Base-by-base conservation (phyloP, 2,329 filamentous ascomycete species). In the Cercospora brassicicola region DNA sequence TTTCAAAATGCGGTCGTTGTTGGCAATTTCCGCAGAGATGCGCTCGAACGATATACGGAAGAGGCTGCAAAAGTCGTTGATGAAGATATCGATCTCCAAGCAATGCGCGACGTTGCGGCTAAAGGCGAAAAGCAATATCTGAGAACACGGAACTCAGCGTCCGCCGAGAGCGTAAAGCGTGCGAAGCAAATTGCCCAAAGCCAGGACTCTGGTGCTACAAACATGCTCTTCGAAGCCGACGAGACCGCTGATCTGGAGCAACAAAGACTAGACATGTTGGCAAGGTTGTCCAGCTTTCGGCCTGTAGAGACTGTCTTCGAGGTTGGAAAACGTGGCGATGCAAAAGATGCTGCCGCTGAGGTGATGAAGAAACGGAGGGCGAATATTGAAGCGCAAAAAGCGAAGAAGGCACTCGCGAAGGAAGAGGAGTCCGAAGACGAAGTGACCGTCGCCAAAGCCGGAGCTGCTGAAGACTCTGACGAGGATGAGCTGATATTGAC, bases 221-320 rank as follows among this genome's bases (percentile, higher is more conserved):
- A 97, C 77, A 86, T 90, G 5, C 83, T 99, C 0, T 98, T 98
- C 77, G 78, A 81, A 51, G 78, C 81, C 7, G 76, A 90, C 39
- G 87, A 90, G 62, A 86, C 86, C 0, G 85, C 88, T 65, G 83
- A 87, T 36, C 81, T 86, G 30, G 91, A 94, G 76, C 86, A 88
- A 68, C 89, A 92, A 59, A 88, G 94, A 33, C 89, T 93, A 59
- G 89, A 91, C 61, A 96, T 99, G 92, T 84, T 99, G 31, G 92
- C 93, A 33, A 88, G 90, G 67, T 92, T 99, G 66, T 94, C 92
- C 74, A 90, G 91, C 1, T 99, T 95, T 82, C 88, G 92, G 73
- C 95, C 96, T 0, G 85, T 90, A 53, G 95, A 99, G 80, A 98
- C 94, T 0, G 92, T 99, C n/a, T 99, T 99, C 74, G 95, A 99